Conservation (phyloP, 139 green algal species). For the Diplosphaera chodatii region DNA sequence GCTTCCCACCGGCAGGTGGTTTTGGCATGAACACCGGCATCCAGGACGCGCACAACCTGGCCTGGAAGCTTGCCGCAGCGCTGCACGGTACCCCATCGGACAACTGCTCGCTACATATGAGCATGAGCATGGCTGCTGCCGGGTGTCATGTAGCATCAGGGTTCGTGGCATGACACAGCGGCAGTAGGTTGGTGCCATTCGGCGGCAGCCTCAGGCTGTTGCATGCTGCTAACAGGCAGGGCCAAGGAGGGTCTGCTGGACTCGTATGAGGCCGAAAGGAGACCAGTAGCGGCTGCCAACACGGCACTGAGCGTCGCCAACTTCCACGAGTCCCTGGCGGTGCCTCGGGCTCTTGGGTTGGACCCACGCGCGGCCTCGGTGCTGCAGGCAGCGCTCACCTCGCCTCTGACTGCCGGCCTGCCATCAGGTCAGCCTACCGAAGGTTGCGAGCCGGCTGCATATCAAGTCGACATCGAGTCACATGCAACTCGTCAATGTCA, state of each 20-base stretch:
- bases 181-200: no score
- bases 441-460: no score
- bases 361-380: conserved; percentile 55
- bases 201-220: no score
- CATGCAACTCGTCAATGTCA: no score
- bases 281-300: conserved; percentile 70
- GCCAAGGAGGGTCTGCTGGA: conserved; percentile 44
- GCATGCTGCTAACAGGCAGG: background rate
- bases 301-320: conserved; percentile 80
- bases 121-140: no score
- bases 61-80: conserved; percentile 89
- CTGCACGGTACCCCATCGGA: conserved; percentile 24
- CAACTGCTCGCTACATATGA: no score
- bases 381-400: conserved; percentile 35
- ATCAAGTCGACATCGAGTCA: no score
- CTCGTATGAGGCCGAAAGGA: conserved; percentile 72
- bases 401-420: conserved; percentile 1
- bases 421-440: conserved; percentile 5
- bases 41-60: conserved; percentile 92
- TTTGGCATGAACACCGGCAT: conserved; percentile 98
- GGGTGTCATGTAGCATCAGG: no score
- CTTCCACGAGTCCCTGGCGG: conserved; percentile 73
- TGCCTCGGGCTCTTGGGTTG: conserved; percentile 77
- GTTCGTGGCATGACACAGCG: no score
- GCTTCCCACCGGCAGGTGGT: conserved; percentile 82